Conservation (phyloP, 441 rosid genomes). For the Pelargonium myrrhifolium region DNA sequence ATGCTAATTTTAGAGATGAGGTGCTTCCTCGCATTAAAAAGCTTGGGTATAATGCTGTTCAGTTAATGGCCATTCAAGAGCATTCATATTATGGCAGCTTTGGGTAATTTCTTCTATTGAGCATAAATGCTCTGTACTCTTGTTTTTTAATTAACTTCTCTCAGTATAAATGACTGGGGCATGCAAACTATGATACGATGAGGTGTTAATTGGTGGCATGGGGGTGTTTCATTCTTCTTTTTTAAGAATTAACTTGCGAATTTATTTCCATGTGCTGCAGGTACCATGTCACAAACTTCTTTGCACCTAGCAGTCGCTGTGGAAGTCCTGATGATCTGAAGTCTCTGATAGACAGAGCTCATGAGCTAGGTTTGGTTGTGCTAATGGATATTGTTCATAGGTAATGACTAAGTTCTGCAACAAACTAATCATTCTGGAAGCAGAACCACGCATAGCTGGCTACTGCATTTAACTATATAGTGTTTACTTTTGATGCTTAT, state of each 20-base stretch:
- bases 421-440: constrained; percentile 11
- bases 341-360: constrained; percentile 91
- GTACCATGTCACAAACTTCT: constrained; percentile 93
- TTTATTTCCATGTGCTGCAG: constrained; percentile 43
- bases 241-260: constrained; percentile 14
- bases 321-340: constrained; percentile 98
- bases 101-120: constrained; percentile 53
- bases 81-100: constrained; percentile 97
- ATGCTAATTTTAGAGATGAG: constrained; percentile 86
- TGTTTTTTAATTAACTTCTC: neutral
- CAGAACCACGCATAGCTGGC: neutral
- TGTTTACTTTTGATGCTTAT: neutral
- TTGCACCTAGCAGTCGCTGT: constrained; percentile 95
- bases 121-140: neutral
- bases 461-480: neutral
- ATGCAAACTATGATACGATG: neutral
- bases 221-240: constrained; percentile 13
- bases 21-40: constrained; percentile 92
- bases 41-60: constrained; percentile 94
- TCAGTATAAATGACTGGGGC: neutral
- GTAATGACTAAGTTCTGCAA: constrained; percentile 29
- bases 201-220: constrained; percentile 8
- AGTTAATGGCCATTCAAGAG: constrained; percentile 98
- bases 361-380: constrained; percentile 87
- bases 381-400: constrained; percentile 99